phyloP scores from a whole-genome alignment of 108 stramenopile species.

The Cyclotella distinguenda region DNA sequence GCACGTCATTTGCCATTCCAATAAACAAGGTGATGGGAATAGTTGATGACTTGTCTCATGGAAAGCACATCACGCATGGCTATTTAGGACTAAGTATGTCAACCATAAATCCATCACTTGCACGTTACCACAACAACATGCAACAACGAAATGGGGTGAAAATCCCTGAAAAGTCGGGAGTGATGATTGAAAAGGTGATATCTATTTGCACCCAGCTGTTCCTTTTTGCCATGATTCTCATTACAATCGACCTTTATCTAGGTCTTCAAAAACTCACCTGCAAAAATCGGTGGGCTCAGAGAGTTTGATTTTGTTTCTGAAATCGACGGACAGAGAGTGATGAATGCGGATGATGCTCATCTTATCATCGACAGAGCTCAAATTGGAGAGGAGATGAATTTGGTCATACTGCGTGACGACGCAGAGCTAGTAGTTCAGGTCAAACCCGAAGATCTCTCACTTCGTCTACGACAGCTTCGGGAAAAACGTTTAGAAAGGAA shows the following conservation, averaged over 20 bases:
- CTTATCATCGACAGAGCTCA: slow-evolving; percentile 70
- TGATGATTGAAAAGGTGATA: slow-evolving; percentile 60
- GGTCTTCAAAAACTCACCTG: slow-evolving; percentile 77
- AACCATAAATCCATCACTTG: slow-evolving; percentile 69
- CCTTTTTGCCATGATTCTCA: background rate
- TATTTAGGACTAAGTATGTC: slow-evolving; percentile 65
- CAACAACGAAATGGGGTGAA: slow-evolving; percentile 14
- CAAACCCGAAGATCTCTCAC: slow-evolving; percentile 73
- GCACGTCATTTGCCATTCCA: slow-evolving; percentile 88
- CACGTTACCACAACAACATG: slow-evolving; percentile 53
- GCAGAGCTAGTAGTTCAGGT: slow-evolving; percentile 51
- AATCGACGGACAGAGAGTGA: slow-evolving; percentile 64
- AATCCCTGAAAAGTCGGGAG: slow-evolving; percentile 78
- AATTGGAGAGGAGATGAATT: slow-evolving; percentile 55
- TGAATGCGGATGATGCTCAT: slow-evolving; percentile 73
- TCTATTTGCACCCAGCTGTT: background rate
- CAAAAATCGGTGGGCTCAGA: slow-evolving; percentile 65
- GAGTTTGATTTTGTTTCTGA: slow-evolving; percentile 71
- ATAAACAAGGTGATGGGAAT: slow-evolving; percentile 79
- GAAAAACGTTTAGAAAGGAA: slow-evolving; percentile 48
- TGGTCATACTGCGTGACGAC: slow-evolving; percentile 63
- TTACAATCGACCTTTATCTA: background rate
- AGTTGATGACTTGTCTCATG: slow-evolving; percentile 67
- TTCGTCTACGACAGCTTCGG: slow-evolving; percentile 59
- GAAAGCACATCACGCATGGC: slow-evolving; percentile 74